These are phyloP conservation scores for Cyclostephanos tholiformis DNA, from an alignment of 108 stramenopile species.

Conservation along the genomic window DNA sequence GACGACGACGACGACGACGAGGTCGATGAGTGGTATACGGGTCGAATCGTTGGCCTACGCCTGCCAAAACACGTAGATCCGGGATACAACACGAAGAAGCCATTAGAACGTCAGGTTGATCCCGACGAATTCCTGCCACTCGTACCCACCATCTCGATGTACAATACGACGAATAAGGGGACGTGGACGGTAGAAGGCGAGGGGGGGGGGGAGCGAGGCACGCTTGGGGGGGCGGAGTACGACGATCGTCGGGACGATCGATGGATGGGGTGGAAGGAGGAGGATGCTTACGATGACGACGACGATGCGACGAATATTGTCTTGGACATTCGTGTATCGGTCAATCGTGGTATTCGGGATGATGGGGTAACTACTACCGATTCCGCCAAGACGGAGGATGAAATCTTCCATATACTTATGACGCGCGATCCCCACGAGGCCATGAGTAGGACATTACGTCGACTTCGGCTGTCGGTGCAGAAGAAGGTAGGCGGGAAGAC, in stretches of 20 bases:
- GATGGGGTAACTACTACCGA: neutral
- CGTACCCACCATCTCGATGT: too few species aligned
- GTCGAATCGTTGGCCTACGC: slow-evolving; percentile 25
- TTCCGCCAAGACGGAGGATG: neutral
- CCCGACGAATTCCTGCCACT: slow-evolving; percentile 10
- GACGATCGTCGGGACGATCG: too few species aligned
- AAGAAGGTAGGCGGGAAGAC: slow-evolving; percentile 27
- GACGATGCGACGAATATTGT: slow-evolving; percentile 1
- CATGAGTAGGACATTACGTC: slow-evolving; percentile 18
- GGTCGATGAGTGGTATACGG: neutral
- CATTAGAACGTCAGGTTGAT: slow-evolving; percentile 12
- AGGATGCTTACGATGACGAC: neutral
- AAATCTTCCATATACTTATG: slow-evolving; percentile 31
- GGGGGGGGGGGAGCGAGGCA: neutral
- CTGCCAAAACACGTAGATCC: slow-evolving; percentile 18
- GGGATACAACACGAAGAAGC: slow-evolving; percentile 8
- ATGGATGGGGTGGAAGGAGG: too few species aligned
- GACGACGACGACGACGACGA: too few species aligned
- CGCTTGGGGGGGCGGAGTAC: too few species aligned
- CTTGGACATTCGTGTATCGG: slow-evolving; percentile 26
- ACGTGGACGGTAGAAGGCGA: neutral
- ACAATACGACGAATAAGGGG: neutral
- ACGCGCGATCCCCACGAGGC: slow-evolving; percentile 35
- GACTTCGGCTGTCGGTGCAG: slow-evolving; percentile 35
- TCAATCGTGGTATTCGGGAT: neutral